Conservation (phyloP, 2,329 filamentous ascomycete species). For the Fusarium paranaense region DNA sequence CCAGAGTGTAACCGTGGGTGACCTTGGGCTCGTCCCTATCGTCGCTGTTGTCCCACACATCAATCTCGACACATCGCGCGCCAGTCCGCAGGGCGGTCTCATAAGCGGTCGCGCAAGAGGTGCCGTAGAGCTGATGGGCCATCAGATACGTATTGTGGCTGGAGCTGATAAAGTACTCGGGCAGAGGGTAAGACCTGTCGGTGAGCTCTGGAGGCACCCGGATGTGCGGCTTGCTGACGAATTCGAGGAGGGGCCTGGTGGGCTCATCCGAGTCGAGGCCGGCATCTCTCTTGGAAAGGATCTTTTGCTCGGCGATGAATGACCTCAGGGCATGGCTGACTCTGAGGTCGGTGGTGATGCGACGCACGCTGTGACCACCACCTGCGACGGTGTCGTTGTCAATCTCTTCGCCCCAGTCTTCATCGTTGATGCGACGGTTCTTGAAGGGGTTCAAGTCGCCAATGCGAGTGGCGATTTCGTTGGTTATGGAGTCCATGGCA, state of each 20-base stretch:
- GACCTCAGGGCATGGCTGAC: conserved; percentile 69
- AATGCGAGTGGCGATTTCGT: conserved; percentile 46
- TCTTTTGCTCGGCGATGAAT: conserved; percentile 64
- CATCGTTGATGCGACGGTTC: conserved; percentile 45
- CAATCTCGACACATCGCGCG: conserved; percentile 78
- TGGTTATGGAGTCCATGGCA: conserved; percentile 20
- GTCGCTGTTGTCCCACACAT: conserved; percentile 76
- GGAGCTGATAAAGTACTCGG: conserved; percentile 79
- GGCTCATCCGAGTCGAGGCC: conserved; percentile 56
- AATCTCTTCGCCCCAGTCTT: conserved; percentile 50
- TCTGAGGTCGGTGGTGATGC: conserved; percentile 64
- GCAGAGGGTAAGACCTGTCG: conserved; percentile 69
- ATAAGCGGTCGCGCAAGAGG: conserved; percentile 72
- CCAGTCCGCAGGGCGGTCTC: conserved; percentile 71
- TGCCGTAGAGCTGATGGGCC: conserved; percentile 76
- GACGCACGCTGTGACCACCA: conserved; percentile 66
- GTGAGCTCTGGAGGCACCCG: conserved; percentile 65
- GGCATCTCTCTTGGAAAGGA: conserved; percentile 62
- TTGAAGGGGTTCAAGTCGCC: conserved; percentile 48
- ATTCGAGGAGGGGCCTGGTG: conserved; percentile 58
- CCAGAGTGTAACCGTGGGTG: conserved; percentile 76
- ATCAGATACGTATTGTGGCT: conserved; percentile 80
- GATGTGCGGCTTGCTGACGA: conserved; percentile 69
- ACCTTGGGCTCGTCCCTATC: conserved; percentile 74
- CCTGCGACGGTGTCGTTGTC: conserved; percentile 62